phyloP scores from a whole-genome alignment of 305 asterid species.

The Fraxinus dipetala region DNA sequence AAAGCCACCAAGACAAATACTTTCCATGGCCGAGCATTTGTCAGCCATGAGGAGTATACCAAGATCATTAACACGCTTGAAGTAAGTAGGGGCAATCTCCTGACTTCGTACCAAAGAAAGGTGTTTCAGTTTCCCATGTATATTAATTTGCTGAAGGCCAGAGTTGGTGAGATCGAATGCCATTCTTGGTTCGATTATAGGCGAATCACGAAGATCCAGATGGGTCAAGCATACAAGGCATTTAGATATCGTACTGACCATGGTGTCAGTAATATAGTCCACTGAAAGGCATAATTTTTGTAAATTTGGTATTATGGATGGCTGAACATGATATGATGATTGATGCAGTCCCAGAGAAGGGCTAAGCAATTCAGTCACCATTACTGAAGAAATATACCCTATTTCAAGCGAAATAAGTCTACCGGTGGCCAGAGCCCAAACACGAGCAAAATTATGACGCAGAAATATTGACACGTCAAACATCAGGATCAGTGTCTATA shows the following conservation, averaged over 20 bases:
- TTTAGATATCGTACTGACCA: conserved; percentile 66
- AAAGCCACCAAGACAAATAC: conserved; percentile 90
- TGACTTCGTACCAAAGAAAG: conserved; percentile 85
- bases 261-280: conserved; percentile 88
- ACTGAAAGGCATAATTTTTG: conserved; percentile 76
- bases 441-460: conserved; percentile 71
- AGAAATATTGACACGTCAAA: conserved; percentile 76
- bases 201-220: conserved; percentile 90
- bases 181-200: conserved; percentile 77
- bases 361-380: conserved; percentile 79
- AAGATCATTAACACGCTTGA: conserved; percentile 85
- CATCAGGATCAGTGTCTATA: conserved; percentile 82
- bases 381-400: conserved; percentile 79
- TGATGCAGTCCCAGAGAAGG: conserved; percentile 53
- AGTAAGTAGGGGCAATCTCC: conserved; percentile 68
- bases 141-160: conserved; percentile 84
- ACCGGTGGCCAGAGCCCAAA: conserved; percentile 68
- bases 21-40: conserved; percentile 79
- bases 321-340: conserved; percentile 37
- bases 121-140: conserved; percentile 80
- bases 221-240: conserved; percentile 57
- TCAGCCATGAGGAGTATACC: conserved; percentile 96
- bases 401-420: conserved; percentile 73
- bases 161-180: conserved; percentile 85
- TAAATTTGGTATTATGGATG: conserved; percentile 57